Evolutionary conservation across 371 early-diverging fungal species (phyloP), one percentile per base, ranked within the genome.

Genomic region (Rhizopus delemar): DNA sequence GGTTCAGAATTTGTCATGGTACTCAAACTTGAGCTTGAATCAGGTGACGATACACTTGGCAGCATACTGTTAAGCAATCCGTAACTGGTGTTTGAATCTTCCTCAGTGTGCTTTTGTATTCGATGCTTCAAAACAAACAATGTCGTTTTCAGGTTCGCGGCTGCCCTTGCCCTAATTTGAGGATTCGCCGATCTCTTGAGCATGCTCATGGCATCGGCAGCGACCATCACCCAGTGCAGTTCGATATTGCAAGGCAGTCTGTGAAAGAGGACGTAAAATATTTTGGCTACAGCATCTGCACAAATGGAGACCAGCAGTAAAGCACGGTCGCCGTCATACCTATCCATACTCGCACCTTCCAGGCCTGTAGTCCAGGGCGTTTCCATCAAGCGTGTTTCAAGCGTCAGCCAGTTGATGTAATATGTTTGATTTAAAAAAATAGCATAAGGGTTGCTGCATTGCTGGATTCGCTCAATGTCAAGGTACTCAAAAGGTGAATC

Each of bases 301-400:
- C 67, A 66, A 16, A 78, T 68, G 4, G 79, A 75, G 0, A 78
- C 76, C 41, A 74, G 70, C 39, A 74, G 34, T 3, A 75, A 33
- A 2, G 79, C 74, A 12, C 76, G 70, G 12, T 75, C 72, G 2
- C 69, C 66, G 36, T 78, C 74, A 46, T 71, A 53, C 3, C 68
- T 55, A 9, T 63, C 62, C 46, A 74, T 45, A 4, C 59, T 66
- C 1, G 66, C 74, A 32, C 69, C 63, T 8, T 41, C 36, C 9
- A 72, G 41, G 41, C 71, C 63, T 4, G 71, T 62, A 8, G 51
- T n/a, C 4, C 53, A 34, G 9, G 74, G 74, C 0, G 63, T 28
- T 36, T 67, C 66, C 76, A 78, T 74, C 15, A 78, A 13, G 7
- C 79, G 68, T 1, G 68, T 63, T 38, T 71, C 65, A 33, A 72